Percentiles rank a stretch among this genome's conserved stretches.
These are phyloP conservation scores for Emmonsia crescens DNA, from an alignment of 2,329 filamentous ascomycete species.

Conservation along the genomic window DNA sequence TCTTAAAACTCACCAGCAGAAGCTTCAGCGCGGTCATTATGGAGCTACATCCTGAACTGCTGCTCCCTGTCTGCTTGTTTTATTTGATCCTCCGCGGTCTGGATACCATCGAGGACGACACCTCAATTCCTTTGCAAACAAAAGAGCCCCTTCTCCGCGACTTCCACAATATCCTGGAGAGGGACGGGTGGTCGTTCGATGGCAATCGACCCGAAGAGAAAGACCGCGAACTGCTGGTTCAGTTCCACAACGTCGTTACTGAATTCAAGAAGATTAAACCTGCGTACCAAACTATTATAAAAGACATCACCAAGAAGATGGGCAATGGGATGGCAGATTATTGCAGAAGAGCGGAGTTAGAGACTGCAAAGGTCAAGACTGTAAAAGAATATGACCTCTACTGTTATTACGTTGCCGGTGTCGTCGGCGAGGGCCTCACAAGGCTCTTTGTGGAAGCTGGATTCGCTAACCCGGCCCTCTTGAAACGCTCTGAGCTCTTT, in stretches of 20 bases:
- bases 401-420: slow-evolving; percentile 95
- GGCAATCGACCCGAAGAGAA: slow-evolving; percentile 86
- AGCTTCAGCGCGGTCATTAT: slow-evolving; percentile 91
- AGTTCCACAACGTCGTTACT: slow-evolving; percentile 76
- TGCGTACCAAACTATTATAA: slow-evolving; percentile 74
- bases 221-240: slow-evolving; percentile 79
- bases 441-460: slow-evolving; percentile 78
- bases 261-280: slow-evolving; percentile 86
- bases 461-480: slow-evolving; percentile 74
- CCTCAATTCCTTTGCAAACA: slow-evolving; percentile 68
- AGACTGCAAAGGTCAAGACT: slow-evolving; percentile 62
- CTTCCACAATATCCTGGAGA: slow-evolving; percentile 67
- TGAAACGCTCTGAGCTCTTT: slow-evolving; percentile 67
- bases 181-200: slow-evolving; percentile 82
- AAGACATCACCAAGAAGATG: slow-evolving; percentile 89
- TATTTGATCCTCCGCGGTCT: slow-evolving; percentile 86
- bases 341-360: slow-evolving; percentile 69
- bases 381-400: slow-evolving; percentile 89
- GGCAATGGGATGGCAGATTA: slow-evolving; percentile 99
- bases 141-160: slow-evolving; percentile 80
- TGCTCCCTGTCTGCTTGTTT: slow-evolving; percentile 81
- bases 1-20: slow-evolving; percentile 77
- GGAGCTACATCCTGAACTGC: slow-evolving; percentile 87
- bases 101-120: slow-evolving; percentile 98
- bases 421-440: slow-evolving; percentile 92